These are phyloP conservation scores for Leccinum subrobustum DNA, from an alignment of 1,284 basidiomycete genomes.

Conservation along the genomic window DNA sequence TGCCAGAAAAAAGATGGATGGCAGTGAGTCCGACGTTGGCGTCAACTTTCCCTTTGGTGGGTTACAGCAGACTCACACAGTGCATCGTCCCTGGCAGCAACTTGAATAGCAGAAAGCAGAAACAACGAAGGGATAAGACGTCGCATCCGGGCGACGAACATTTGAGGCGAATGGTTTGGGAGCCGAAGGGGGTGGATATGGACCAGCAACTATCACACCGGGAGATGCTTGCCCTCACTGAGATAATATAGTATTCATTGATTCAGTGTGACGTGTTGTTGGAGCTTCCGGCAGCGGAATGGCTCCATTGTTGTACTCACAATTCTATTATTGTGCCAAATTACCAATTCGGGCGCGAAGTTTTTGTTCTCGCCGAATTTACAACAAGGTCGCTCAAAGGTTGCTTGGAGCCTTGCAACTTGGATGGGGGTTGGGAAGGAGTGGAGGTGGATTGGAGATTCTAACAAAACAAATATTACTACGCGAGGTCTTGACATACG, in stretches of 20 bases:
- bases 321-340: slow-evolving; percentile 33
- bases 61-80: slow-evolving; percentile 50
- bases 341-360: slow-evolving; percentile 4
- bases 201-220: slow-evolving; percentile 29
- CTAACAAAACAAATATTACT: not conserved
- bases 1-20: slow-evolving; percentile 26
- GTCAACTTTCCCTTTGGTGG: not conserved
- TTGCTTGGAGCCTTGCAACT: not conserved
- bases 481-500: not conserved
- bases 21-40: not conserved
- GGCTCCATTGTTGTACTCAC: slow-evolving; percentile 35
- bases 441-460: not conserved
- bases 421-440: not conserved
- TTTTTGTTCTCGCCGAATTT: slow-evolving; percentile 21
- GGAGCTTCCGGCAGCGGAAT: slow-evolving; percentile 12
- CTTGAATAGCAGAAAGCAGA: slow-evolving; percentile 42
- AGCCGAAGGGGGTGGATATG: slow-evolving; percentile 23
- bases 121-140: slow-evolving; percentile 42
- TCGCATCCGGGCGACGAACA: slow-evolving; percentile 76
- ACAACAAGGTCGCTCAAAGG: not conserved
- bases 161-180: slow-evolving; percentile 32
- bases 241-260: slow-evolving; percentile 22
- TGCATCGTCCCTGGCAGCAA: slow-evolving; percentile 48
- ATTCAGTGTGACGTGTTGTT: slow-evolving; percentile 18
- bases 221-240: slow-evolving; percentile 8